Evolutionary conservation across 108 stramenopile genomes (phyloP).

Genomic region (Cyclotella kingstonii): DNA sequence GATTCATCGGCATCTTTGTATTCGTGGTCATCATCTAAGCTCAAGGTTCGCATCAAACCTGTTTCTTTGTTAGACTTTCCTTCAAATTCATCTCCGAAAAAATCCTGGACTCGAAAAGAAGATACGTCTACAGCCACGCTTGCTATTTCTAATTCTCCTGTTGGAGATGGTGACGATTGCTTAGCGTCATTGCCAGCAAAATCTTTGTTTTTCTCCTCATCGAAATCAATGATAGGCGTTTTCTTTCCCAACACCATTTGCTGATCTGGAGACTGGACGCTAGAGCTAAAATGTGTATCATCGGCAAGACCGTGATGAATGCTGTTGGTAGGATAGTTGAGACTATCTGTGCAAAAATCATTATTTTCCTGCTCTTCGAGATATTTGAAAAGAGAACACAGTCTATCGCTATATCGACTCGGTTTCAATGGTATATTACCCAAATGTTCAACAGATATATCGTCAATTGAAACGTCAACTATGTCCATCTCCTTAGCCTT

Average conservation of each 20-base stretch:
- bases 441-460: neutral
- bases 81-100: neutral
- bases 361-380: constrained; percentile 14
- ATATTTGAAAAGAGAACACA: constrained; percentile 11
- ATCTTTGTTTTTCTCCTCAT: constrained; percentile 15
- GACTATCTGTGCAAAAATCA: neutral
- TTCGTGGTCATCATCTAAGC: neutral
- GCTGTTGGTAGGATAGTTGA: neutral
- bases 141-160: no score
- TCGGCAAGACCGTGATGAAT: constrained; percentile 14
- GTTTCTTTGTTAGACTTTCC: constrained; percentile 5
- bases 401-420: constrained; percentile 2
- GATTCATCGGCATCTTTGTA: neutral
- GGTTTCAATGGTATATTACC: neutral
- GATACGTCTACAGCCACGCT: no score
- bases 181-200: neutral
- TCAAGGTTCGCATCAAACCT: neutral
- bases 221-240: constrained; percentile 5
- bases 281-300: constrained; percentile 15
- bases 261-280: neutral
- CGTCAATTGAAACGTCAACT: neutral
- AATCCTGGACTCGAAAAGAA: neutral
- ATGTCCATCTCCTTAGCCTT: neutral
- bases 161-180: neutral
- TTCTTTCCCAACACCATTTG: neutral